Evolutionary conservation across 2,329 filamentous ascomycete species (phyloP).

Genomic region (Colletotrichum kahawae): DNA sequence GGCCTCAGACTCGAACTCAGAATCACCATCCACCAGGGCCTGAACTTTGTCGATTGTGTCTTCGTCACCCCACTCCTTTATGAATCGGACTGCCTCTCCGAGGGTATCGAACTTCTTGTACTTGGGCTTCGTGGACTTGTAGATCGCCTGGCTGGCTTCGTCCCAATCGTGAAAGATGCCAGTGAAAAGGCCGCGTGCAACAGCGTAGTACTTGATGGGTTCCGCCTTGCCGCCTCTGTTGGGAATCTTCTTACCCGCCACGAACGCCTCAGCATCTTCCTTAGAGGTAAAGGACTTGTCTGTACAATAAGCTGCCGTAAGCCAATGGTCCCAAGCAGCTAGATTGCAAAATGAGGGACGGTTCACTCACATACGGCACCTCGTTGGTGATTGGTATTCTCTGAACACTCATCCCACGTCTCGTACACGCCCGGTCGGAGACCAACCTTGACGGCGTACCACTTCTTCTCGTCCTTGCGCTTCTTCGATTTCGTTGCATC

Average conservation of each 20-base stretch:
- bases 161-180: conserved; percentile 71
- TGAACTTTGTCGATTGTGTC: conserved; percentile 36
- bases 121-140: conserved; percentile 71
- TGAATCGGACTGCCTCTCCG: conserved; percentile 79
- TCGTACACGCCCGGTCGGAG: conserved; percentile 58
- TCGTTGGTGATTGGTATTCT: conserved; percentile 63
- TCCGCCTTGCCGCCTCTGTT: conserved; percentile 39
- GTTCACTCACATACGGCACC: conserved; percentile 70
- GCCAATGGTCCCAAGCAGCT: neutral
- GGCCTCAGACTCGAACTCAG: conserved; percentile 28
- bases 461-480: conserved; percentile 60
- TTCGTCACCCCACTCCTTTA: conserved; percentile 54
- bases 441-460: conserved; percentile 66
- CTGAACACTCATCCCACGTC: conserved; percentile 65
- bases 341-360: neutral
- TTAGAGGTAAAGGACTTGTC: conserved; percentile 80
- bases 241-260: conserved; percentile 62
- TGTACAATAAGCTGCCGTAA: conserved; percentile 36
- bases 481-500: conserved; percentile 40
- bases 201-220: conserved; percentile 61
- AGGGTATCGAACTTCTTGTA: conserved; percentile 73
- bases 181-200: conserved; percentile 62
- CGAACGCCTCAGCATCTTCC: conserved; percentile 80
- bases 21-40: conserved; percentile 25
- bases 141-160: conserved; percentile 74